Conservation (phyloP, 208 protist species). For the Trypanosomatidae sp. region DNA sequence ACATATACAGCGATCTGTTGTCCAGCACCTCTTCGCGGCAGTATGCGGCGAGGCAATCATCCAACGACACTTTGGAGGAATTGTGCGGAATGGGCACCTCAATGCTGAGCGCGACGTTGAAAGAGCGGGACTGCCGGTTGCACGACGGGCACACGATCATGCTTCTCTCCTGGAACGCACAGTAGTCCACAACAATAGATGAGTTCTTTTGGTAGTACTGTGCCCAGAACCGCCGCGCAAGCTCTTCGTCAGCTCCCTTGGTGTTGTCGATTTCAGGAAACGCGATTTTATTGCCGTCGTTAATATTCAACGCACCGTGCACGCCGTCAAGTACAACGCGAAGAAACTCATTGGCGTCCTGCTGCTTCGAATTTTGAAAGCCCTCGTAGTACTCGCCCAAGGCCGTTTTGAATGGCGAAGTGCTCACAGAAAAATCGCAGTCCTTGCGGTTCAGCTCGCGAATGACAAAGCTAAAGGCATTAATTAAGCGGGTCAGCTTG, state of each 20-base stretch:
- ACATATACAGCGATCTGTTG: constrained; percentile 68
- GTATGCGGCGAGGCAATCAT: constrained; percentile 80
- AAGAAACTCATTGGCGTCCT: constrained; percentile 94
- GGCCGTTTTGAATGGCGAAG: constrained; percentile 80
- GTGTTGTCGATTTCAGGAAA: constrained; percentile 71
- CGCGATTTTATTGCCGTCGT: constrained; percentile 21
- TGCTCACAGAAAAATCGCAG: constrained; percentile 58
- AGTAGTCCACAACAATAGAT: constrained; percentile 91
- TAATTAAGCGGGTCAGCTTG: constrained; percentile 37
- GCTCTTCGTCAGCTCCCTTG: constrained; percentile 60
- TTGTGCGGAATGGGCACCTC: constrained; percentile 67
- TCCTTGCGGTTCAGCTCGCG: constrained; percentile 68
- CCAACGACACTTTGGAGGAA: constrained; percentile 34
- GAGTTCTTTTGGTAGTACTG: constrained; percentile 87
- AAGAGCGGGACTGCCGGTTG: constrained; percentile 61
- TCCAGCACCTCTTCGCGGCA: constrained; percentile 75
- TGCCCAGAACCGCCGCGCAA: constrained; percentile 75
- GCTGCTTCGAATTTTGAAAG: constrained; percentile 79
- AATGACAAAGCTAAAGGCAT: constrained; percentile 81
- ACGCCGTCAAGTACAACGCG: constrained; percentile 87
- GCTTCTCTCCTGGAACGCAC: constrained; percentile 81
- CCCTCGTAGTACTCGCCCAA: constrained; percentile 68
- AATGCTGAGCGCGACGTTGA: constrained; percentile 49
- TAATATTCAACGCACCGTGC: constrained; percentile 91
- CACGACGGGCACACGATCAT: constrained; percentile 66